Evolutionary conservation across 805 yeast species (phyloP), one percentile per base, ranked within the genome.

Genomic region (Yamadazyma tumulicola): DNA sequence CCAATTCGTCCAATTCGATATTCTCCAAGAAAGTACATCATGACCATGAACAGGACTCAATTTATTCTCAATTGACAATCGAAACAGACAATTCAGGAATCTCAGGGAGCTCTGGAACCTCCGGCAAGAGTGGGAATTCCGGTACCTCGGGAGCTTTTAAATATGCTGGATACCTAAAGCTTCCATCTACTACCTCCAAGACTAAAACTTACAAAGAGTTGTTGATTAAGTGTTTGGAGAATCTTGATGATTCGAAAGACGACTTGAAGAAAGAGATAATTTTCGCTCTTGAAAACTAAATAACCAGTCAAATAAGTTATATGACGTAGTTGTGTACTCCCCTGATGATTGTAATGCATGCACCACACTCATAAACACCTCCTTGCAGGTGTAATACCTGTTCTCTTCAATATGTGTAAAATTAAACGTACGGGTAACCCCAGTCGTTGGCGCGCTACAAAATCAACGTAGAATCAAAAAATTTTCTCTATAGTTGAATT

Each of bases 51-150:
- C 19, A 38, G 4, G 64, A 58, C 11, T 60, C 65, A 7, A 49
- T 61, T 6, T 58, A 50, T 38, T 58, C 65, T 2, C 57, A 55
- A 5, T 29, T 39, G 11, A 42, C 46, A 1, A 19, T 24, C 6
- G 47, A 37, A 2, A 35, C 42, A 6, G 22, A 24, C 10, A 24
- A 26, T 17, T 34, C 34, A 2, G 19, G 37, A 12, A 20, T 15
- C 16, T 33, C 36, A 17, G 31, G 14, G 5, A 19, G 6, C 20
- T 33, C 31, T 4, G n/a, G n/a, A n/a, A n/a, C n/a, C n/a, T n/a
- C n/a, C n/a, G n/a, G n/a, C 6, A 43, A 37, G 2, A 35, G 40
- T 5, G 22, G 21, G 9, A 24, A 26, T 17, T 34, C 34, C 2
- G 19, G 37, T 14, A 20, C 15, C 16, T 33, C 36, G 13, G 31